These are phyloP conservation scores for Backusella psychrophila DNA, from an alignment of 192 early-diverging fungal species.

Conservation along the genomic window DNA sequence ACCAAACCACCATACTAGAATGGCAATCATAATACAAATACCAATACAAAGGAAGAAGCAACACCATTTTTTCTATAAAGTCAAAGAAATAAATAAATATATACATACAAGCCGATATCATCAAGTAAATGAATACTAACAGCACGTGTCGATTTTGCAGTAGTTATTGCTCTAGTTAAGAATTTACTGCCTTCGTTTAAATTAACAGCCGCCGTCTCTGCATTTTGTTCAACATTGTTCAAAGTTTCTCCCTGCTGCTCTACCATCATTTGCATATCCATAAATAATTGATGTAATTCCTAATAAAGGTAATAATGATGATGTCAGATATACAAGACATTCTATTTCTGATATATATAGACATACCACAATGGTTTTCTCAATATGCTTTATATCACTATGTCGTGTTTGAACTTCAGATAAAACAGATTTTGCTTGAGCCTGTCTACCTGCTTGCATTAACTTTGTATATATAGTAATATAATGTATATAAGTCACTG, in stretches of 20 bases:
- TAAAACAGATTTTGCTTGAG: slow-evolving; percentile 71
- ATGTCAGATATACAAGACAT: not conserved
- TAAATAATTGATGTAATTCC: slow-evolving; percentile 86
- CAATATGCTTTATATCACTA: slow-evolving; percentile 80
- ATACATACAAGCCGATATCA: not conserved
- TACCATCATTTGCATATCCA: slow-evolving; percentile 84
- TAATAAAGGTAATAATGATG: slow-evolving; percentile 13
- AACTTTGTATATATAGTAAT: slow-evolving; percentile 43
- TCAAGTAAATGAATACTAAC: slow-evolving; percentile 12
- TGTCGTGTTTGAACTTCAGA: slow-evolving; percentile 81
- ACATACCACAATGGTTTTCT: slow-evolving; percentile 78
- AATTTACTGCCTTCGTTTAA: slow-evolving; percentile 26
- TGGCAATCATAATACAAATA: slow-evolving; percentile 28
- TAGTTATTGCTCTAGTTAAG: slow-evolving; percentile 27
- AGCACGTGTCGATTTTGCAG: slow-evolving; percentile 24
- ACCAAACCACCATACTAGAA: slow-evolving; percentile 35
- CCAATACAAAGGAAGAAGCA: slow-evolving; percentile 32
- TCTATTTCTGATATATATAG: not conserved
- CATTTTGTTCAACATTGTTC: slow-evolving; percentile 65
- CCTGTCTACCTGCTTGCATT: slow-evolving; percentile 64
- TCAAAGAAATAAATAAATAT: not conserved
- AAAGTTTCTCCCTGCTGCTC: slow-evolving; percentile 74
- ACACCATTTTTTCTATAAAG: slow-evolving; percentile 32
- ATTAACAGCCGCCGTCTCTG: slow-evolving; percentile 25
- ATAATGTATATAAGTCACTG: not conserved